phyloP scores from a whole-genome alignment of 306 rosid genomes.

The Dalbergia cultrata region DNA sequence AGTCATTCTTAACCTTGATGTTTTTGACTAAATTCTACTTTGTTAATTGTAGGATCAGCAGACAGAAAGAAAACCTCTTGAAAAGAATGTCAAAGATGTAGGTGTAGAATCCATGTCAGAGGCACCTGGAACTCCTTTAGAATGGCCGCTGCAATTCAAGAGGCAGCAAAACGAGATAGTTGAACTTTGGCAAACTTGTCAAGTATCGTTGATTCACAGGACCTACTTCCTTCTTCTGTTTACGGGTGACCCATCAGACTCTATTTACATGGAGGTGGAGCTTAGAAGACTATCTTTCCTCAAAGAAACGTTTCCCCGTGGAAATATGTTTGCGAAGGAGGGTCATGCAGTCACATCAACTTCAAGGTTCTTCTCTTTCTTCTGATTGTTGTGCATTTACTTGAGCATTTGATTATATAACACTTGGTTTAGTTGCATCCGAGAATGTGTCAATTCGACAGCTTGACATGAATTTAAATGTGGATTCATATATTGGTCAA shows the following conservation, averaged over 20 bases:
- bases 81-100: conserved; percentile 58
- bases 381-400: not conserved
- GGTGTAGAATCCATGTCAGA: conserved; percentile 67
- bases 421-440: too few species aligned
- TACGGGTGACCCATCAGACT: conserved; percentile 84
- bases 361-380: conserved; percentile 67
- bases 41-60: conserved; percentile 57
- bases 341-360: conserved; percentile 62
- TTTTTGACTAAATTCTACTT: not conserved
- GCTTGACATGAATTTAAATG: too few species aligned
- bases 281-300: conserved; percentile 81
- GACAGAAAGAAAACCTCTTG: conserved; percentile 46
- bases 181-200: conserved; percentile 86
- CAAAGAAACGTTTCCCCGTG: conserved; percentile 59
- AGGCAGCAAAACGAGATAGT: conserved; percentile 69
- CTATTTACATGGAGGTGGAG: conserved; percentile 90
- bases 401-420: too few species aligned
- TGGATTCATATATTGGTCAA: too few species aligned
- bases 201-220: conserved; percentile 78
- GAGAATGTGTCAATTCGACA: too few species aligned
- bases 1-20: too few species aligned
- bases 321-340: not conserved
- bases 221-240: conserved; percentile 91
- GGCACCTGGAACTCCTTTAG: conserved; percentile 50
- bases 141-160: conserved; percentile 78